Evolutionary conservation across 2,329 filamentous ascomycete species (phyloP), one percentile per base, ranked within the genome.

Genomic region (Dactylellina cionopaga): DNA sequence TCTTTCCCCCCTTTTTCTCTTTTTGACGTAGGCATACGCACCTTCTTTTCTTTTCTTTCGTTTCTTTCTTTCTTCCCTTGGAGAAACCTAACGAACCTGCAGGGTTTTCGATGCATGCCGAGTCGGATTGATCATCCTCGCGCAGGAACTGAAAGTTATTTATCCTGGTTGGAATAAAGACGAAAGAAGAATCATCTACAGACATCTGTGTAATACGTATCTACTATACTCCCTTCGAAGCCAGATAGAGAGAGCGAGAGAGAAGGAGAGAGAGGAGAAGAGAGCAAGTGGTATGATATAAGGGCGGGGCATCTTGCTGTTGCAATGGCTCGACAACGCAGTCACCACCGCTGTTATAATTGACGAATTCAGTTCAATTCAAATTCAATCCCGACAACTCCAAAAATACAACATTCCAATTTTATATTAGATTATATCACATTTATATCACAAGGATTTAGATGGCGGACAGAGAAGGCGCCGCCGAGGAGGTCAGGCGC

Each of bases 101-200:
- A n/a, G n/a, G n/a, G n/a, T n/a, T n/a, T n/a, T n/a, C n/a, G n/a
- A n/a, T n/a, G n/a, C n/a, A n/a, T n/a, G n/a, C n/a, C n/a, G n/a
- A n/a, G n/a, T n/a, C n/a, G n/a, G 35, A 41, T 41, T 5, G 19
- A 41, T 5, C 19, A n/a, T 41, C 19, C 31, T 41, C 4, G 35
- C 11, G 31, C 31, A 6, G 13, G 31, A 44, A 11, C n/a, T 7
- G 44, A 29, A 24, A 47, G 10, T 11, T 19, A 59, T 47, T 47
- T 39, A 41, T 59, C 55, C 55, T 41, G 47, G 15, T 46, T 59
- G 55, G 55, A 59, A 59, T 59, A 59, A 59, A 59, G 29, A 11
- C 11, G 17, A n/a, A 15, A 22, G 15, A 19, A 31, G 31, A 15
- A 55, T 29, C 9, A 17, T 24, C 13, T 2, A 11, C 19, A 15